A percentile compares a stretch with the other conserved stretches of the same genome.
phyloP scores from a whole-genome alignment of 495 filamentous ascomycete species.

The Polyplosphaeria fusca region DNA sequence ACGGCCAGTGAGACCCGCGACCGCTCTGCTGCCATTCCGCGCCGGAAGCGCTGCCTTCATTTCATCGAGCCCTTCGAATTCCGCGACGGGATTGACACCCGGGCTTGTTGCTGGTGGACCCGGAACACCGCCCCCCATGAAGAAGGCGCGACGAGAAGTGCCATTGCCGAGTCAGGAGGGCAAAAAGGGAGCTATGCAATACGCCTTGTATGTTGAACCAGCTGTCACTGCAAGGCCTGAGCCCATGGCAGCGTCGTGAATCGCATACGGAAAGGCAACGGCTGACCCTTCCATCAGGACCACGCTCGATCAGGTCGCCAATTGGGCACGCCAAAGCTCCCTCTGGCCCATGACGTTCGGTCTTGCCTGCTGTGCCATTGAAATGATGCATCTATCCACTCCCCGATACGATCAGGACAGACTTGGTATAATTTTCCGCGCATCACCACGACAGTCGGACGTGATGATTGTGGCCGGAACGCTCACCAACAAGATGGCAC shows the following conservation, averaged over 20 bases:
- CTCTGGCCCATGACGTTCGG: constrained; percentile 99
- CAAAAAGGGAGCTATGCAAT: constrained; percentile 94
- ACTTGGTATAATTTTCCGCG: constrained; percentile 94
- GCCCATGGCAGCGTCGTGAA: neutral
- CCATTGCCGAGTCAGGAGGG: constrained; percentile 85
- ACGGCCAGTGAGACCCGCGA: constrained; percentile 57
- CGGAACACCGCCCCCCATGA: constrained; percentile 44
- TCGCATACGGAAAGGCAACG: neutral
- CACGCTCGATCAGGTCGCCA: constrained; percentile 85
- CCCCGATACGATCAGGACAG: constrained; percentile 96
- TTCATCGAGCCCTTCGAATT: constrained; percentile 59
- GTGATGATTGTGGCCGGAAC: constrained; percentile 98
- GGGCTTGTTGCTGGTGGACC: constrained; percentile 39
- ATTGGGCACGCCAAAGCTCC: constrained; percentile 91
- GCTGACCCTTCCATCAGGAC: constrained; percentile 55
- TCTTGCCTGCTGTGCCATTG: constrained; percentile 91
- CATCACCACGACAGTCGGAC: constrained; percentile 90
- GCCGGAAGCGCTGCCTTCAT: constrained; percentile 51
- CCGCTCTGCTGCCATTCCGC: constrained; percentile 59
- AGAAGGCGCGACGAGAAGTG: constrained; percentile 67
- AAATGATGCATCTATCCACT: constrained; percentile 98
- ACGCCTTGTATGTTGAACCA: constrained; percentile 70
- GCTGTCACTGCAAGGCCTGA: neutral
- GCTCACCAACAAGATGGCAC: constrained; percentile 97
- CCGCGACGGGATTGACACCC: constrained; percentile 47